Percentiles rank a stretch among this genome's conserved stretches.
Evolutionary conservation across 2,329 filamentous ascomycete species (phyloP).

Genomic region (Aspergillus bombycis): DNA sequence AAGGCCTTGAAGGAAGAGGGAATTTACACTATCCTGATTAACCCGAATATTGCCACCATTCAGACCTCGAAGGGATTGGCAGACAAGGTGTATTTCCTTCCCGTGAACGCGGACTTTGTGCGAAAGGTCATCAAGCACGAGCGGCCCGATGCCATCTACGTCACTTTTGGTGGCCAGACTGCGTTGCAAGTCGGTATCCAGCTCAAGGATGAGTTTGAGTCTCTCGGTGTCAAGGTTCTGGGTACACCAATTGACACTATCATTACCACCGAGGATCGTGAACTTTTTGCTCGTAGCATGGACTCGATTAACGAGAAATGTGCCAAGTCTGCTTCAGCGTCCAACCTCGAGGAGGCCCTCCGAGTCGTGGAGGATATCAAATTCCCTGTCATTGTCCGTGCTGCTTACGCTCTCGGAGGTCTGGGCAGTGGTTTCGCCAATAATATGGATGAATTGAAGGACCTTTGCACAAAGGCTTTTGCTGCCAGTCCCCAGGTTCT

Average conservation of each 20-base stretch:
- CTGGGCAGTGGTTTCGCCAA: constrained; percentile 95
- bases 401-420: constrained; percentile 92
- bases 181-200: constrained; percentile 96
- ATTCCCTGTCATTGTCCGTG: constrained; percentile 95
- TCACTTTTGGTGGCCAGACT: constrained; percentile 96
- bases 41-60: constrained; percentile 98
- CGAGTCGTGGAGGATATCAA: constrained; percentile 87
- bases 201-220: constrained; percentile 95
- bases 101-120: constrained; percentile 95
- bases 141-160: constrained; percentile 93
- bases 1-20: constrained; percentile 98
- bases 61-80: constrained; percentile 97
- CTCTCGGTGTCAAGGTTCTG: constrained; percentile 87
- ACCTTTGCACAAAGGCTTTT: constrained; percentile 92
- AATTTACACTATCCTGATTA: constrained; percentile 97
- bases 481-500: constrained; percentile 94
- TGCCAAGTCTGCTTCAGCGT: constrained; percentile 93
- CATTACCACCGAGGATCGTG: constrained; percentile 96
- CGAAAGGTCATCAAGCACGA: constrained; percentile 97
- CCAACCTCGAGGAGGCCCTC: constrained; percentile 84
- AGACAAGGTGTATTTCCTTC: constrained; percentile 98
- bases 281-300: constrained; percentile 97
- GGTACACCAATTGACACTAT: constrained; percentile 98
- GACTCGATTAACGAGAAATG: constrained; percentile 98
- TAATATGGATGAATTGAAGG: constrained; percentile 77